Base-by-base conservation (phyloP, 768 basidiomycete genomes). In the Pleurotus eryngii region DNA sequence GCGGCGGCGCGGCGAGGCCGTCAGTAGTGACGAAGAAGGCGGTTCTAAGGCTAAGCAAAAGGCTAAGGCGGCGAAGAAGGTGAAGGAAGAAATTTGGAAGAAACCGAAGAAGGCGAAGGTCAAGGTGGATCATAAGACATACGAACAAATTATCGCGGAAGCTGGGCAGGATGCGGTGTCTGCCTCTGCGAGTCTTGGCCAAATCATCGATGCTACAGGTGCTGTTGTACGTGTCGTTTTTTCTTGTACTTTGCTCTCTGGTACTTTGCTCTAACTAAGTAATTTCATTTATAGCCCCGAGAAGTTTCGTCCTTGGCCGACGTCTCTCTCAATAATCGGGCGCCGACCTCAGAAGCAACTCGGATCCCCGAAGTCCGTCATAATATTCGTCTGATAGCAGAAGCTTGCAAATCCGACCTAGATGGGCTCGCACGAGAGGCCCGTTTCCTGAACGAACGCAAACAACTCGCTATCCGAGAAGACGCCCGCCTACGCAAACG, bases 311-410 rank as follows among this genome's bases (percentile, higher is more conserved):
- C 94, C 1, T 68, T 98, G 48, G 84, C 93, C 11, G 87, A 93
- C 42, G 73, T 95, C 30, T 84, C 86, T 17, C 70, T 80, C 63
- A 88, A 80, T 58, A 84, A 83, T 2, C 97, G 95, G 94, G 87
- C 90, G 8, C 92, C 93, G 0, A 86, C 93, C 0, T 84, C 85
- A 12, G 96, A 99, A 63, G 81, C 87, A 5, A 92, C 86, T 48
- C 87, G 92, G 55, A 86, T 98, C 60, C 97, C 97, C 0, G 97
- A 99, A 76, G 84, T 99, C n/a, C 84, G 96, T 22, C 95, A 99
- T 69, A 99, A 98, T 69, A 73, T 99, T 24, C 85, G 90, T 3
- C 81, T 98, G 43, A 92, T 99, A 35, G 80, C 84, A 1, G 91
- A 94, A 47, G 79, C 85, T 1, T 88, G 93, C 64, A 91, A 90